phyloP scores from a whole-genome alignment of 805 yeast species.

The Vanderwaltozyma tropicalis region DNA sequence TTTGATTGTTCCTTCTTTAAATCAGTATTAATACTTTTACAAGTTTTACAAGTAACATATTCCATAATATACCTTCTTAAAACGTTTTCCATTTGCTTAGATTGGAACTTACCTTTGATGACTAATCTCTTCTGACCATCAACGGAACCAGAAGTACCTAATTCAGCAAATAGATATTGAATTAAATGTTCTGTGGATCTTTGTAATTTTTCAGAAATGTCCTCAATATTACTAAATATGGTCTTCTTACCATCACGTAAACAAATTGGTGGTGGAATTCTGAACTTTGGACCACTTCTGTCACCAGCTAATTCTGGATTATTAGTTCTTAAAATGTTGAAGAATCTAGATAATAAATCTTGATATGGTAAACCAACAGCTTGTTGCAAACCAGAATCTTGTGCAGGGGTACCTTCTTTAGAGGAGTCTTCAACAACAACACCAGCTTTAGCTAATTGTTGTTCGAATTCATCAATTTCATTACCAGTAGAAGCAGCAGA shows the following conservation, averaged over 20 bases:
- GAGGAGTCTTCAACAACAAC: constrained; percentile 41
- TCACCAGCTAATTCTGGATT: constrained; percentile 99
- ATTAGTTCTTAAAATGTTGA: constrained; percentile 74
- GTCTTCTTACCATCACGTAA: constrained; percentile 98
- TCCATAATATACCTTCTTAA: constrained; percentile 93
- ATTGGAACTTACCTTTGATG: constrained; percentile 96
- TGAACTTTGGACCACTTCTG: constrained; percentile 80
- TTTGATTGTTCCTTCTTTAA: constrained; percentile 91
- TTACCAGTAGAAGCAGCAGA: constrained; percentile 45
- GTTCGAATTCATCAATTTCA: constrained; percentile 79
- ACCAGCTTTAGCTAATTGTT: constrained; percentile 85
- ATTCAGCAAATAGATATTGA: constrained; percentile 92
- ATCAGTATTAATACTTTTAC: constrained; percentile 95
- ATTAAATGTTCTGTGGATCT: constrained; percentile 95
- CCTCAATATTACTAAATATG: constrained; percentile 90
- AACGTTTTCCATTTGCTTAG: constrained; percentile 93
- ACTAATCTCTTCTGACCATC: constrained; percentile 96
- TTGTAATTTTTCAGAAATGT: constrained; percentile 85
- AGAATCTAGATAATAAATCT: constrained; percentile 72
- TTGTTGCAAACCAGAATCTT: constrained; percentile 29
- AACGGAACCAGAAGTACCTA: constrained; percentile 98
- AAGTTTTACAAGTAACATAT: constrained; percentile 97
- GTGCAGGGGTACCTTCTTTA: constrained; percentile 25
- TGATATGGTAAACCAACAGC: constrained; percentile 64
- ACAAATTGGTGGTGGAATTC: constrained; percentile 95